These are phyloP conservation scores for Diaporthe caulivora DNA, from an alignment of 2,329 filamentous ascomycete species.

Conservation along the genomic window DNA sequence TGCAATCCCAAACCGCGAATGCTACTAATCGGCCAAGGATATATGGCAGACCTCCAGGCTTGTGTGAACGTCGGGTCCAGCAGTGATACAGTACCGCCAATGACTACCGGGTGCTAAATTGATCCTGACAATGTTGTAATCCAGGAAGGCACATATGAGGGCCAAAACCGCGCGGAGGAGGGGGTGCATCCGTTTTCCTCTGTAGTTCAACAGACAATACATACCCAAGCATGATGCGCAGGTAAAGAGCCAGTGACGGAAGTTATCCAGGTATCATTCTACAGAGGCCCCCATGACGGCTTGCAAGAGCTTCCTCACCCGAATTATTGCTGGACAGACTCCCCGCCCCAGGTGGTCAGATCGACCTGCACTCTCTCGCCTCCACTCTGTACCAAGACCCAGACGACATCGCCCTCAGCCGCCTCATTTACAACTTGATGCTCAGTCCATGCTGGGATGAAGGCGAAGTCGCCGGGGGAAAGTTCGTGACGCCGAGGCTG, in stretches of 20 bases:
- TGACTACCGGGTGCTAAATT: too few species aligned
- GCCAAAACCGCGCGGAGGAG: too few species aligned
- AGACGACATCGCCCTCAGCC: slow-evolving; percentile 66
- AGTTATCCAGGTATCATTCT: not conserved
- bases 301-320: too few species aligned
- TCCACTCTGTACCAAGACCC: slow-evolving; percentile 75
- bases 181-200: too few species aligned
- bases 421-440: slow-evolving; percentile 77
- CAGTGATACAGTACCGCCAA: not conserved
- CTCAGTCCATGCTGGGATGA: slow-evolving; percentile 77
- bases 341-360: slow-evolving; percentile 71
- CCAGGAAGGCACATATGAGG: too few species aligned
- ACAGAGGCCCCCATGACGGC: not conserved
- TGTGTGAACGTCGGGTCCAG: not conserved
- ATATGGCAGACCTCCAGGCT: not conserved
- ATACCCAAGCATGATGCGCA: not conserved
- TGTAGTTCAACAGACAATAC: too few species aligned
- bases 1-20: too few species aligned
- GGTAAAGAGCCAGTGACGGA: not conserved
- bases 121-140: too few species aligned
- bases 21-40: too few species aligned
- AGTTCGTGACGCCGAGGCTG: slow-evolving; percentile 68
- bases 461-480: slow-evolving; percentile 74
- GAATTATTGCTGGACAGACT: slow-evolving; percentile 13
- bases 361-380: slow-evolving; percentile 72